Conservation (phyloP, 306 rosid genomes). For the Prunus mume region DNA sequence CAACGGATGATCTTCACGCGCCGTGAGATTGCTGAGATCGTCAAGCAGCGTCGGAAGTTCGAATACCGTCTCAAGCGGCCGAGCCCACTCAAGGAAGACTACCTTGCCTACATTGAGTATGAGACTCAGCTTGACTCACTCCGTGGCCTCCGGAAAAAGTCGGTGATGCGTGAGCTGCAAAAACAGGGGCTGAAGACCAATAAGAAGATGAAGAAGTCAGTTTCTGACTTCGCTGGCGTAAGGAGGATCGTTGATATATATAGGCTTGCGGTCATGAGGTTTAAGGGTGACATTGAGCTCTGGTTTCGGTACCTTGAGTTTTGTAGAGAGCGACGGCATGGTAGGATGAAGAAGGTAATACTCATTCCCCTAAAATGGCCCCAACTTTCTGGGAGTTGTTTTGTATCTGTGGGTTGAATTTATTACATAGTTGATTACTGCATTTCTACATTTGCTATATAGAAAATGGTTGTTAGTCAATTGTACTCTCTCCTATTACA, state of each 20-base stretch:
- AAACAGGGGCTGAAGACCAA: constrained; percentile 27
- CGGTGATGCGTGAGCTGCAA: constrained; percentile 31
- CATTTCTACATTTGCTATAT: neutral
- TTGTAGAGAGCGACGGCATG: constrained; percentile 56
- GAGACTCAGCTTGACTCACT: constrained; percentile 53
- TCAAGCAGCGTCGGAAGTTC: constrained; percentile 57
- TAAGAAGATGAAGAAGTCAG: constrained; percentile 39
- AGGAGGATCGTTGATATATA: constrained; percentile 42
- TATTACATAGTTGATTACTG: neutral
- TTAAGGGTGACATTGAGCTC: constrained; percentile 51
- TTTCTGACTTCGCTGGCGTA: constrained; percentile 43
- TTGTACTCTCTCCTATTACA: too few species aligned
- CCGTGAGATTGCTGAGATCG: constrained; percentile 51
- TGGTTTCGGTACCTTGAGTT: constrained; percentile 77
- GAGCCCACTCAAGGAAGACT: constrained; percentile 59
- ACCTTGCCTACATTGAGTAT: constrained; percentile 44
- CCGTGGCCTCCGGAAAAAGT: constrained; percentile 44
- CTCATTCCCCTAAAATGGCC: neutral
- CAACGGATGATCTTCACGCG: constrained; percentile 44
- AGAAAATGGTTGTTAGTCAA: neutral
- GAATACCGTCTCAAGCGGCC: constrained; percentile 61
- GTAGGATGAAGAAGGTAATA: constrained; percentile 78
- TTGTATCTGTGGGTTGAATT: neutral
- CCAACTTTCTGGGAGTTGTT: neutral
- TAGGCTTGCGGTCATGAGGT: constrained; percentile 41